Base-by-base conservation (phyloP, 1,284 basidiomycete species). In the Ceratorhiza oryzae-sativae region DNA sequence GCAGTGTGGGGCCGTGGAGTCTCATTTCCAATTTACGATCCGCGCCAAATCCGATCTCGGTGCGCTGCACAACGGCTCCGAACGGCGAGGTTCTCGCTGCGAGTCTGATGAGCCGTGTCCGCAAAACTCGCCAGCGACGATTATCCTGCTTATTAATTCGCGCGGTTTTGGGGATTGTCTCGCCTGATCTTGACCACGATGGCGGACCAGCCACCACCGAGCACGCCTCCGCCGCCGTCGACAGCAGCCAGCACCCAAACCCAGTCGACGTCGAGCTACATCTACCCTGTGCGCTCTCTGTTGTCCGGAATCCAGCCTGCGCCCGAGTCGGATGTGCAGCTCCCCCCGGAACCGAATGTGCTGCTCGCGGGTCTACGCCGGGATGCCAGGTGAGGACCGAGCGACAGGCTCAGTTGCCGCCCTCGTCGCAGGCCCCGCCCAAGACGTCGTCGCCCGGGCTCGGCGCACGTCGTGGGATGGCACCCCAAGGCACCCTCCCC, bases 221-320 rank as follows among this genome's bases (percentile, higher is more conserved):
- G 46, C n/a, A 20, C 15, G 25, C 51, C 62, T 20, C 63, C 63
- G 34, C 62, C 46, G 25, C 20, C 49, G 48, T 15, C 48, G 20
- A 18, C 45, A n/a, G n/a, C n/a, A n/a, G n/a, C n/a, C n/a, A 48
- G 23, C 46, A 18, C 18, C 15, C 10, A 48, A 8, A 32, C 2
- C 25, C 15, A 51, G 62, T 34, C 62, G 27, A 70, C 70, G 23
- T 51, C 71, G 45, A 65, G 72, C 46, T 73, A 71, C 34, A 73
- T 77, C 6, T 77, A 76, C 63, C 76, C 76, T 0, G 74, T 77
- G 51, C 75, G 74, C 42, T 77, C 76, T 18, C 72, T 76, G 18
- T 48, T 77, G 13, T 73, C 73, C 18, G 73, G 72, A 20, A 74
- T 77, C 59, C 73, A 76, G 49, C 75, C 73, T 30, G 71, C 67